These are phyloP conservation scores for Spathaspora gorwiae DNA, from an alignment of 805 yeast genomes.

Conservation along the genomic window DNA sequence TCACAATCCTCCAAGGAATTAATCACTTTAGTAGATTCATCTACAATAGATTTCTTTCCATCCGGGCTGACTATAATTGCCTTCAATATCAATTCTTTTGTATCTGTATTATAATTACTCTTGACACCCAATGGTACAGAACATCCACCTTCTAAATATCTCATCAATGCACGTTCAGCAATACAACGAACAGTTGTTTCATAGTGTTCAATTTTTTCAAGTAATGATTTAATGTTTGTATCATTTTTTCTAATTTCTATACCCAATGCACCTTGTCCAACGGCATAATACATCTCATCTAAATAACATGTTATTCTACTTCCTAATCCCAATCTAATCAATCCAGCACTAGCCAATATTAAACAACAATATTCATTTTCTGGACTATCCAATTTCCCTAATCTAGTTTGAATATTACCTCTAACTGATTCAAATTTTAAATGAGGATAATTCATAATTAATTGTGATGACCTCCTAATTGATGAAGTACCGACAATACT, in stretches of 20 bases:
- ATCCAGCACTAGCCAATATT: conserved; percentile 89
- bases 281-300: conserved; percentile 87
- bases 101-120: conserved; percentile 44
- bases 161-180: conserved; percentile 85
- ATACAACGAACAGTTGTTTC: conserved; percentile 70
- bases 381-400: conserved; percentile 73
- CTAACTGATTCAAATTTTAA: conserved; percentile 79
- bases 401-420: conserved; percentile 74
- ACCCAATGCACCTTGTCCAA: conserved; percentile 98
- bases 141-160: conserved; percentile 94
- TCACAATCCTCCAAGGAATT: conserved; percentile 57
- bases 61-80: conserved; percentile 83
- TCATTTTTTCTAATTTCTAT: conserved; percentile 80
- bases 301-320: conserved; percentile 70
- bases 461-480: conserved; percentile 88
- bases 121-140: conserved; percentile 95
- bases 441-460: conserved; percentile 71
- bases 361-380: conserved; percentile 52
- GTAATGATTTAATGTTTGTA: conserved; percentile 49
- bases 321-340: conserved; percentile 67
- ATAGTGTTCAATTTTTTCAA: conserved; percentile 60
- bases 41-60: conserved; percentile 68
- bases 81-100: conserved; percentile 47
- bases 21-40: conserved; percentile 34
- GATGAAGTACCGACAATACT: conserved; percentile 92